Evolutionary conservation across 345 rosid genomes (phyloP).

Genomic region (Isatis tinctoria): DNA sequence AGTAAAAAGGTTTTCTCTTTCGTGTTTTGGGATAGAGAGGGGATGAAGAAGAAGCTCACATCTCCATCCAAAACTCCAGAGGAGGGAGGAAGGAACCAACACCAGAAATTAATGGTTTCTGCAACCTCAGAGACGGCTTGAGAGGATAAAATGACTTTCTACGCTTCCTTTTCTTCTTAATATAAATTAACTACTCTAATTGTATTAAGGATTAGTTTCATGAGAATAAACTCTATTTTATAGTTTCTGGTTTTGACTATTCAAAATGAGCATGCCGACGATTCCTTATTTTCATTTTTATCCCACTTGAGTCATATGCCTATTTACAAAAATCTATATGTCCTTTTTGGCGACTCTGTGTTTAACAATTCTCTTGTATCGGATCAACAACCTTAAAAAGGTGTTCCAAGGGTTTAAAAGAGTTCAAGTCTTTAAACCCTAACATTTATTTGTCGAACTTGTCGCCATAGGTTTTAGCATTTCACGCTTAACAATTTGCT

Average conservation of each 20-base stretch:
- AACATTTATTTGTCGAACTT: not conserved
- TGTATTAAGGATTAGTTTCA: not conserved
- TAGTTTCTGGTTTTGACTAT: not conserved
- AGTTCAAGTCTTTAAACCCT: too few relatives aligned
- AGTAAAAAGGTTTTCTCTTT: not conserved
- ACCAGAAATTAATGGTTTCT: slow-evolving; percentile 43
- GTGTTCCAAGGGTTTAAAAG: too few relatives aligned
- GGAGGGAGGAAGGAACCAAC: slow-evolving; percentile 1
- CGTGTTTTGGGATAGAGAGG: slow-evolving; percentile 16
- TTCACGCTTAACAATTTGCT: not conserved
- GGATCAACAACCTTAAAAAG: not conserved
- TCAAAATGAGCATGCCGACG: not conserved
- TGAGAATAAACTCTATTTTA: not conserved
- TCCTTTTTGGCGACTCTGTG: not conserved
- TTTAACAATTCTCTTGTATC: not conserved
- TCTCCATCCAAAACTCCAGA: slow-evolving; percentile 35
- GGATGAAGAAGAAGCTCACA: slow-evolving; percentile 26
- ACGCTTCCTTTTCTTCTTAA: not conserved
- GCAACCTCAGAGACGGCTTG: not conserved
- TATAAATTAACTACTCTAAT: not conserved
- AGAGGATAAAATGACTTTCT: slow-evolving; percentile 8
- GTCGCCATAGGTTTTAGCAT: not conserved
- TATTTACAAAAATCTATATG: not conserved
- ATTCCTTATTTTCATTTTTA: not conserved
- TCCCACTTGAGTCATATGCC: not conserved